These are phyloP conservation scores for Suillus sp. DNA, from an alignment of 768 basidiomycete species.

Conservation along the genomic window DNA sequence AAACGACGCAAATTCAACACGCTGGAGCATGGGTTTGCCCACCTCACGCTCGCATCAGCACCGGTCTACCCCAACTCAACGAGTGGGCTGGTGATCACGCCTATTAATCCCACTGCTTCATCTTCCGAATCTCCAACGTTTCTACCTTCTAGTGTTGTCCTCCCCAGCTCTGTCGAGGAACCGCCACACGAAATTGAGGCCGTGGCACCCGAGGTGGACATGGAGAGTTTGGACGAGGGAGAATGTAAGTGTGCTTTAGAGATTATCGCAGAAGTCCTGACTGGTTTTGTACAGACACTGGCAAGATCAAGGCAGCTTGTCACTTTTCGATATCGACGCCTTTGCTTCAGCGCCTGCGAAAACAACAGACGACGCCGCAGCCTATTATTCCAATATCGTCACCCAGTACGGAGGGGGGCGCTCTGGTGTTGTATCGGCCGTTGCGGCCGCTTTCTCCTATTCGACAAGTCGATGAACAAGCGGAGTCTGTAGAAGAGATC, in stretches of 20 bases:
- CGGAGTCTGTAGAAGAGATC: slow-evolving; percentile 14
- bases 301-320: background rate
- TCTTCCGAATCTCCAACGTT: slow-evolving; percentile 11
- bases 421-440: slow-evolving; percentile 58
- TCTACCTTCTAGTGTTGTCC: slow-evolving; percentile 22
- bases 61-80: slow-evolving; percentile 4
- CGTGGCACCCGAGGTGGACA: slow-evolving; percentile 53
- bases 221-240: slow-evolving; percentile 74
- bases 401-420: slow-evolving; percentile 34
- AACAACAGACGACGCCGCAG: slow-evolving; percentile 26
- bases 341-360: slow-evolving; percentile 48
- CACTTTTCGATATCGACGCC: slow-evolving; percentile 33
- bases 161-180: slow-evolving; percentile 47
- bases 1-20: slow-evolving; percentile 53
- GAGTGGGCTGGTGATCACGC: slow-evolving; percentile 7
- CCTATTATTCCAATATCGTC: slow-evolving; percentile 24
- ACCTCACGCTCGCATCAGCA: slow-evolving; percentile 39
- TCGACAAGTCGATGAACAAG: slow-evolving; percentile 15
- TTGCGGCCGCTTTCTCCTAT: slow-evolving; percentile 28
- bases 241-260: slow-evolving; percentile 47
- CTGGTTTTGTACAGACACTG: background rate
- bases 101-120: slow-evolving; percentile 10
- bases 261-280: background rate
- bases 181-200: slow-evolving; percentile 29
- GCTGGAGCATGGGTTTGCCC: slow-evolving; percentile 60